Evolutionary conservation across 352 stramenopile species (phyloP), one percentile per base, ranked within the genome.

Genomic region (Phytophthora citricola): DNA sequence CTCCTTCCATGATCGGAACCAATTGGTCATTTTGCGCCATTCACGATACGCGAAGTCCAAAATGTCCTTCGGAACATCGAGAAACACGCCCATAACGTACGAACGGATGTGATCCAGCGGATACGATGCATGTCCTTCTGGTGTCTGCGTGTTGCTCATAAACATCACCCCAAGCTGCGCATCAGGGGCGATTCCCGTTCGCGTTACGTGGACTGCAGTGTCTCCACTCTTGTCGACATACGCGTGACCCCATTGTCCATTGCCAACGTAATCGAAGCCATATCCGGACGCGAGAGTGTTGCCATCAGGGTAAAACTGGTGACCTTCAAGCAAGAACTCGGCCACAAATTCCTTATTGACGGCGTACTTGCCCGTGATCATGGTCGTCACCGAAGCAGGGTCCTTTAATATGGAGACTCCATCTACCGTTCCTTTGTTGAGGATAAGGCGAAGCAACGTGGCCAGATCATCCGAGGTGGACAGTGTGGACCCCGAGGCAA

Each of bases 181-280:
- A 2, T 71, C 58, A 1, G 82, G 80, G 2, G 72, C 43, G 29
- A 90, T 85, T 0, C 84, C 81, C 3, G 77, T 90, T 12, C 81
- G 76, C 3, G 81, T 90, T 8, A 89, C 70, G 41, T 91, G 82
- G 2, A 78, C 54, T 3, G 62, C 32, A 2, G 79, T 86, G 60
- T 92, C 84, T 2, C 80, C 81, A 29, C 79, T 81, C 60, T 92
- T 92, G 66, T 92, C 84, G 20, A 76, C 74, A 55, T 92, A 91
- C 29, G 79, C 74, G 53, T 88, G 75, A 4, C 84, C 84, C 79
- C 79, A 90, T 44, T 88, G 72, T 0, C 71, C 80, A 11, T 78
- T 66, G 0, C 72, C 77, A 48, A 88, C 62, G 52, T 79, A 83
- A 46, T 92, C 84, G 44, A 92, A 81, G 14, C 81, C 84, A 26